phyloP scores from a whole-genome alignment of 108 stramenopile genomes.

The Stephanodiscus triporus region DNA sequence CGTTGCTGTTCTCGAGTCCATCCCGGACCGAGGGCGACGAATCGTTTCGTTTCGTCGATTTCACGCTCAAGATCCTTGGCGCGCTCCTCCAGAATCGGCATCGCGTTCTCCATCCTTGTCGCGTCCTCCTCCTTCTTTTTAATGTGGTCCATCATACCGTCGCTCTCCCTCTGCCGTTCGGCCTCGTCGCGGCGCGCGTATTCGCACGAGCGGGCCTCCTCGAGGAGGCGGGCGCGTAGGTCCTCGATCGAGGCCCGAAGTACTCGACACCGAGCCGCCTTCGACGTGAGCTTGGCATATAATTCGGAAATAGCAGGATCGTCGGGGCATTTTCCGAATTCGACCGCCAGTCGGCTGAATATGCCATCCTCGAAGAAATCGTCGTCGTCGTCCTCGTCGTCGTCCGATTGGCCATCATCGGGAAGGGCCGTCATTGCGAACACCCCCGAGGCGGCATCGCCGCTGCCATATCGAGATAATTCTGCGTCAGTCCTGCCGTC shows the following conservation, averaged over 20 bases:
- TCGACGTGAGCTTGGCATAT: constrained; percentile 7
- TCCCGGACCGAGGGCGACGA: constrained; percentile 14
- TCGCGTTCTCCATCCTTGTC: not conserved
- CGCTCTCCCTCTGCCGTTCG: constrained; percentile 11
- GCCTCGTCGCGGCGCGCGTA: not conserved
- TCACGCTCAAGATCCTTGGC: constrained; percentile 1
- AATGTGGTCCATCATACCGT: constrained; percentile 16
- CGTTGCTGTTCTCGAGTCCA: constrained; percentile 13
- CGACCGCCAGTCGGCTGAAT: too few species aligned
- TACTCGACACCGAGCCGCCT: not conserved
- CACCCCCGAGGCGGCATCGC: too few species aligned
- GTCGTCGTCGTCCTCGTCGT: too few species aligned
- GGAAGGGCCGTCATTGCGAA: too few species aligned
- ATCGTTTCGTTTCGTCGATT: not conserved
- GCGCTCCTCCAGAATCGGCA: not conserved
- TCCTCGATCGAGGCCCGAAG: not conserved
- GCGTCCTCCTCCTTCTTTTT: constrained; percentile 10
- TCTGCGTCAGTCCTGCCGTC: too few species aligned
- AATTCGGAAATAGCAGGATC: not conserved
- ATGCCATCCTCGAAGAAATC: too few species aligned
- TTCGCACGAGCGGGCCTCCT: not conserved
- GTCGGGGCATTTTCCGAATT: too few species aligned
- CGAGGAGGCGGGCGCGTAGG: not conserved
- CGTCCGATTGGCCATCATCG: too few species aligned
- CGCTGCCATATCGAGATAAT: too few species aligned